Conservation (phyloP, 352 stramenopile species). For the Pythium aristosporum region DNA sequence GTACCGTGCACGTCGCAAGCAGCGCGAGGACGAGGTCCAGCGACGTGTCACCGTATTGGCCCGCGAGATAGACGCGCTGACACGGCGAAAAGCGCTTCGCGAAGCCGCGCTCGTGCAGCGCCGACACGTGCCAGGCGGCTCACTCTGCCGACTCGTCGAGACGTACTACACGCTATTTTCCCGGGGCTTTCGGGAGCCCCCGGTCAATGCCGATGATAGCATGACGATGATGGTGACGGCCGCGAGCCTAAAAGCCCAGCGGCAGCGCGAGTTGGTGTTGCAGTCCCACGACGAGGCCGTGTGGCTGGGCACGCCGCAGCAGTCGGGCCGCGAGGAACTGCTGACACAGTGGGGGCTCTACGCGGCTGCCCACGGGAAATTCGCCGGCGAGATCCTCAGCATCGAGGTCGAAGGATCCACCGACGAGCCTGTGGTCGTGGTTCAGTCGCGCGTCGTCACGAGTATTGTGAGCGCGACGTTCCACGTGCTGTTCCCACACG, state of each 20-base stretch:
- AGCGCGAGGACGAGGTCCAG: not conserved
- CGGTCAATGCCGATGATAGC: not conserved
- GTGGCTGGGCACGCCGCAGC: not conserved
- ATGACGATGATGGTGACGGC: not conserved
- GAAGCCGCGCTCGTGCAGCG: not conserved
- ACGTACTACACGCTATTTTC: not conserved
- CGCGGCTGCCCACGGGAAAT: not conserved
- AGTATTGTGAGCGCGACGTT: not conserved
- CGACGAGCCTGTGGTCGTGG: not conserved
- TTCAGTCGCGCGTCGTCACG: not conserved
- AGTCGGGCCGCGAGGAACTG: not conserved
- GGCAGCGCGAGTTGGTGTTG: not conserved
- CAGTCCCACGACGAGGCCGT: not conserved
- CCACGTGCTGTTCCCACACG: not conserved
- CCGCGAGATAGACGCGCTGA: not conserved
- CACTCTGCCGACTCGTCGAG: not conserved
- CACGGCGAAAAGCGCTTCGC: not conserved
- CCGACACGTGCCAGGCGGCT: not conserved
- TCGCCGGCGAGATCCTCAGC: not conserved
- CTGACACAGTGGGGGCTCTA: slow-evolving; percentile 2
- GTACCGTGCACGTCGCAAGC: slow-evolving; percentile 3
- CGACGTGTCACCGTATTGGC: not conserved
- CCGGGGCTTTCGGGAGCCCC: not conserved
- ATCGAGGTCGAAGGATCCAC: not conserved
- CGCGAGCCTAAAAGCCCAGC: not conserved